These are phyloP conservation scores for Xanthoconium purpureum DNA, from an alignment of 768 basidiomycete species.

Conservation along the genomic window DNA sequence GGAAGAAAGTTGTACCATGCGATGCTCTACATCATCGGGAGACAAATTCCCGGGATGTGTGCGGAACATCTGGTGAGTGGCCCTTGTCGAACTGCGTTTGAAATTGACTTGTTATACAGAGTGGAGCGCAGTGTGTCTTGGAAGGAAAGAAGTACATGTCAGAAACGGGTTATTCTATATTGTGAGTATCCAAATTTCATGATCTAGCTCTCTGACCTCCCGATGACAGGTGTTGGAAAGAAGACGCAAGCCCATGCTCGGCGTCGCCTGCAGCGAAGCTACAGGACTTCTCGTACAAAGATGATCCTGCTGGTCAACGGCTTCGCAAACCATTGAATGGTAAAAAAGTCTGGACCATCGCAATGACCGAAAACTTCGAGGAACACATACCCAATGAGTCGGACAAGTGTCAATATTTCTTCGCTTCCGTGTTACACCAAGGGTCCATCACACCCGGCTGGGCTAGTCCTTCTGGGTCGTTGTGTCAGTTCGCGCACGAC, in stretches of 20 bases:
- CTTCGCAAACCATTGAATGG: constrained; percentile 3
- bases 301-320: constrained; percentile 4
- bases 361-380: neutral
- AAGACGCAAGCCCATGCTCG: neutral
- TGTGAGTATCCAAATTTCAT: constrained; percentile 3
- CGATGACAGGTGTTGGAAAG: constrained; percentile 3
- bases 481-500: neutral
- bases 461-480: neutral
- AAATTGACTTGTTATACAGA: neutral
- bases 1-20: constrained; percentile 8
- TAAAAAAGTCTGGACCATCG: neutral
- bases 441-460: neutral
- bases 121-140: neutral
- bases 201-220: neutral
- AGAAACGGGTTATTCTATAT: constrained; percentile 3
- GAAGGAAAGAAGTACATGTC: neutral
- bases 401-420: neutral
- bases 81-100: neutral
- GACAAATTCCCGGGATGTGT: constrained; percentile 9
- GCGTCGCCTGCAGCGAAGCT: neutral
- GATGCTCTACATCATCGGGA: constrained; percentile 7
- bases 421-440: neutral
- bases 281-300: neutral
- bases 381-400: neutral
- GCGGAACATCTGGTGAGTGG: constrained; percentile 2